Percentiles rank a stretch among this genome's conserved stretches.
phyloP scores from a whole-genome alignment of 2,329 filamentous ascomycete species.

The Cladophialophora exuberans region DNA sequence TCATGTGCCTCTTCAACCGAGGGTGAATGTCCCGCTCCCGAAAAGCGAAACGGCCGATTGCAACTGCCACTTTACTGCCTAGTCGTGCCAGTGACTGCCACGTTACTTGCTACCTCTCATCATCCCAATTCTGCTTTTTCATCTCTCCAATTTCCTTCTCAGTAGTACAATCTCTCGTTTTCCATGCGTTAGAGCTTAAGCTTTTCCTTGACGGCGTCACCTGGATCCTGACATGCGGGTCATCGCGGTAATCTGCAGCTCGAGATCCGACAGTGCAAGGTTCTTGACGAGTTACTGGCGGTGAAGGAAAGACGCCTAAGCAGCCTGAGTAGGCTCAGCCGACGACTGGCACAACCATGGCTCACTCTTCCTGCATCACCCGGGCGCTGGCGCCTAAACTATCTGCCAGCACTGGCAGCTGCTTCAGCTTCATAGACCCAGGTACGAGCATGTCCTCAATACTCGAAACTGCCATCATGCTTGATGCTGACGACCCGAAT shows the following conservation, averaged over 20 bases:
- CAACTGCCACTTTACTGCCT: background rate
- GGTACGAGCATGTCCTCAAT: conserved; percentile 17
- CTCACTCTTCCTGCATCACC: conserved; percentile 18
- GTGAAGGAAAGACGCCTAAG: conserved; percentile 18
- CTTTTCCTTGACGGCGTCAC: conserved; percentile 6
- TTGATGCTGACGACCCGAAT: conserved; percentile 11
- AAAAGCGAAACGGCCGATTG: background rate
- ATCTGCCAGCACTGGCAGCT: conserved; percentile 25
- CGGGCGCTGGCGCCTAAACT: conserved; percentile 26
- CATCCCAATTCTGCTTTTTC: conserved; percentile 9
- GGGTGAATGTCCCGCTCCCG: conserved; percentile 4
- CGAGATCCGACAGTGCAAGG: conserved; percentile 24
- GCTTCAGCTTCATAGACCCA: conserved; percentile 16
- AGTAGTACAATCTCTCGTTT: background rate
- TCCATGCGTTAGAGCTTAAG: conserved; percentile 23
- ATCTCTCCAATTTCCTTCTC: background rate
- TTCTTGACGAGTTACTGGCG: conserved; percentile 18
- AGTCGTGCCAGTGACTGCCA: conserved; percentile 8
- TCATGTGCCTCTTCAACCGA: no score
- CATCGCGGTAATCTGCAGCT: conserved; percentile 27
- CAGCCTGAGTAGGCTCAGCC: no score
- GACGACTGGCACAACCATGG: conserved; percentile 20
- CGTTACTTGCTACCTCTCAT: conserved; percentile 11
- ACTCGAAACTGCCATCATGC: background rate
- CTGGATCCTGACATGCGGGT: conserved; percentile 26